Evolutionary conservation across 1,284 basidiomycete species (phyloP), one percentile per base, ranked within the genome.

Genomic region (Rhodotorula sp.): DNA sequence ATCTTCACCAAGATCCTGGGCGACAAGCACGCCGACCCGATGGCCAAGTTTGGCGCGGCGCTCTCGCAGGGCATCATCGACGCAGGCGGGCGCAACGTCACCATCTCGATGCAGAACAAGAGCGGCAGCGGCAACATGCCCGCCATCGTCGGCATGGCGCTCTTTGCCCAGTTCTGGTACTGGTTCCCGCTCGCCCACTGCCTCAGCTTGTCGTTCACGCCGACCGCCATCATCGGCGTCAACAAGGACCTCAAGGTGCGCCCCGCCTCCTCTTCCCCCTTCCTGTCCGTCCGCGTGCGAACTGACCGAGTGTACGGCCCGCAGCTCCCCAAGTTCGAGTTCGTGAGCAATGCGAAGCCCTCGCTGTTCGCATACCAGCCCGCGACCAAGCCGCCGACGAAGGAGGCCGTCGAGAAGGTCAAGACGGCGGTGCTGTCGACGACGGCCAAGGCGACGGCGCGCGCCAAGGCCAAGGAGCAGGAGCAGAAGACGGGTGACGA

Each of bases 121-220:
- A 92, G 92, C 10, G 95, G 95, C 10, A 94, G 90, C 74, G 87
- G 86, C 76, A 94, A 97, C 81, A 94, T 93, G 77, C 91, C 87
- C 68, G 92, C 94, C 6, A 92, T 97, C 73, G 92, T 97, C 53
- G 95, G 95, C 39, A 94, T 97, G 91, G 89, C 90, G 27, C 83
- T 98, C 79, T 98, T 98, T 84, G 92, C 91, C 79, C 95, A 98
- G 81, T 97, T 97, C 83, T 98, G 95, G 95, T 97, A 97, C 81
- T 98, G 95, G 95, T 98, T 94, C 83, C 95, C 95, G 48, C 84
- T 97, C 39, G 93, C 94, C n/a, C 94, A 97, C 80, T 94, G 91
- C 77, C 90, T 92, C 27, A 91, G 90, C 78, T 84, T 98, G 75
- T 90, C 94, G 2, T 97, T 98, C 82, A 90, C 92, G 73, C 94